Conservation (phyloP, 139 green algal genomes). For the Gonium pectorale region DNA sequence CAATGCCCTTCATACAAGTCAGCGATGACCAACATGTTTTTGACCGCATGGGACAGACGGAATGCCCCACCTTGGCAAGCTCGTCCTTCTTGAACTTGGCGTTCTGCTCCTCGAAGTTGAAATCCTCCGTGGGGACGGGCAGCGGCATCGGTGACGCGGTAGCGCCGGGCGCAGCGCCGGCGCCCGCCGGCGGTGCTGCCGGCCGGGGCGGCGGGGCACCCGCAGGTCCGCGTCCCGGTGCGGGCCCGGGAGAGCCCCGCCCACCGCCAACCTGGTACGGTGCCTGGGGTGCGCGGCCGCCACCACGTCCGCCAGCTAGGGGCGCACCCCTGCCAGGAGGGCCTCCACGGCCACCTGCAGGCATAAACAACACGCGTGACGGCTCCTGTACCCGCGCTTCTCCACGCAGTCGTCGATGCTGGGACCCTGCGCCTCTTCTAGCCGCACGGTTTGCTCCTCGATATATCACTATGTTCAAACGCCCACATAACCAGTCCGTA, state of each 20-base stretch:
- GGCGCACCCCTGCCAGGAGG: not conserved
- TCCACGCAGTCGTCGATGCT: no score
- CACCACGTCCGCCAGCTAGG: not conserved
- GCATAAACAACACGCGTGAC: no score
- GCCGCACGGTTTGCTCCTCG: no score
- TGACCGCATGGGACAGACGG: no score
- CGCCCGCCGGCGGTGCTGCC: not conserved
- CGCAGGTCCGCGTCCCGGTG: not conserved
- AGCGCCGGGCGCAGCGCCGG: slow-evolving; percentile 11
- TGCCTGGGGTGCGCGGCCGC: not conserved
- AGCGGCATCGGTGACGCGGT: slow-evolving; percentile 52
- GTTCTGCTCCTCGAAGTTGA: slow-evolving; percentile 88
- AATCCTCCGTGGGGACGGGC: slow-evolving; percentile 85
- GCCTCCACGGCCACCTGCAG: slow-evolving; percentile 9
- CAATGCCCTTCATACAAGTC: no score
- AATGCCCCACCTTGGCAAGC: slow-evolving; percentile 63
- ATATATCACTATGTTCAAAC: no score
- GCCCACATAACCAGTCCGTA: no score
- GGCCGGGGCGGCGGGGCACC: slow-evolving; percentile 24
- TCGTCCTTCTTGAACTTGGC: slow-evolving; percentile 90
- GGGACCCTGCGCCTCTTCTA: no score
- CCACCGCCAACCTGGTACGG: not conserved
- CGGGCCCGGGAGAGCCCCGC: not conserved
- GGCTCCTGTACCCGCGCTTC: no score
- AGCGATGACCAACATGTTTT: no score